A percentile compares a stretch with the other conserved stretches of the same genome.
Conservation (phyloP, 352 stramenopile species). For the Pythium phragmiticola region DNA sequence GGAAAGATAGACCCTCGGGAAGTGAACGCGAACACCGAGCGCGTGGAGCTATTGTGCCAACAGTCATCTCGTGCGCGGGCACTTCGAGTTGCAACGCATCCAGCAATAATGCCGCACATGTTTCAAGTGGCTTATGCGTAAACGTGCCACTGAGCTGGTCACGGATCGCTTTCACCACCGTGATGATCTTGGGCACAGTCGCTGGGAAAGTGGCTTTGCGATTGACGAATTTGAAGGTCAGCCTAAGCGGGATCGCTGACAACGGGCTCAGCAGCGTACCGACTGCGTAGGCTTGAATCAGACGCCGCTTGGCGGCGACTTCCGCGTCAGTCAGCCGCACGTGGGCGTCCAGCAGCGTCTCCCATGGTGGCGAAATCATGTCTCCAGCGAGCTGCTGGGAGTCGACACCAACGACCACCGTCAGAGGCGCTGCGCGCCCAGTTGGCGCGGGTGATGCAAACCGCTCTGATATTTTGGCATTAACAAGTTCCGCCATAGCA, state of each 20-base stretch:
- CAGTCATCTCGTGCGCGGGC: slow-evolving; percentile 10
- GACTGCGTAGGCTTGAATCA: slow-evolving; percentile 1
- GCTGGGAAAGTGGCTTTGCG: not conserved
- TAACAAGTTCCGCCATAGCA: not conserved
- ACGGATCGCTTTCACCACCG: slow-evolving; percentile 5
- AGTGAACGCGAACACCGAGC: slow-evolving; percentile 11
- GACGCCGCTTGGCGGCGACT: not conserved
- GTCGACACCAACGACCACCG: slow-evolving; percentile 13
- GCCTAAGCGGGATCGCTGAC: slow-evolving; percentile 7
- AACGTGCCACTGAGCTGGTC: not conserved
- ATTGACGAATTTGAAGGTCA: not conserved
- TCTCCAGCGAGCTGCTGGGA: slow-evolving; percentile 14
- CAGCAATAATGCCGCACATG: not conserved
- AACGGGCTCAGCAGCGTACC: not conserved
- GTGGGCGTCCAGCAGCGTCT: not conserved
- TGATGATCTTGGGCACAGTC: not conserved
- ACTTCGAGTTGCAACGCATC: slow-evolving; percentile 7
- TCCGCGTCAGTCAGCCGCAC: not conserved
- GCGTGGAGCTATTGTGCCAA: slow-evolving; percentile 1
- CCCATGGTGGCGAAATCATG: slow-evolving; percentile 4
- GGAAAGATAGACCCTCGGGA: not conserved
- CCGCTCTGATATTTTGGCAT: not conserved
- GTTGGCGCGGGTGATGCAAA: not conserved
- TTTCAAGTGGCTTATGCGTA: not conserved
- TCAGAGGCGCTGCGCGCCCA: not conserved